phyloP scores from a whole-genome alignment of 495 filamentous ascomycete species.

The Hypoxylon crocopeplum region DNA sequence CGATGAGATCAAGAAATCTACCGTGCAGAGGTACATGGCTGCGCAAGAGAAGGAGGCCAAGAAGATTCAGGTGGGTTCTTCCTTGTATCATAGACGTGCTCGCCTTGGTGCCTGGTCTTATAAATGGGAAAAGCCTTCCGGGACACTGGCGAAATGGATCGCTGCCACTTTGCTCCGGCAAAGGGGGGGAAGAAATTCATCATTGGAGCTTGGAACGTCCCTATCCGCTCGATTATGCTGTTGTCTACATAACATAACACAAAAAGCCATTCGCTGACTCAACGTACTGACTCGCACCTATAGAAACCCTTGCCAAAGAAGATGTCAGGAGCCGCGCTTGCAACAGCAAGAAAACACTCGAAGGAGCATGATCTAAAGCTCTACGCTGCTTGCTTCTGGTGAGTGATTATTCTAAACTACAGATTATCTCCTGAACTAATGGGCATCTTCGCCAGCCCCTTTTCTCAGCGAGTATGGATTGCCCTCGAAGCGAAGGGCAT shows the following conservation, averaged over 20 bases:
- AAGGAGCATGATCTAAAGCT: slow-evolving; percentile 78
- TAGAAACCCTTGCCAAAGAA: slow-evolving; percentile 81
- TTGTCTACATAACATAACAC: not conserved
- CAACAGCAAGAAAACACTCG: slow-evolving; percentile 75
- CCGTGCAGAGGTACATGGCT: slow-evolving; percentile 69
- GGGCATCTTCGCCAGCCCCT: slow-evolving; percentile 49
- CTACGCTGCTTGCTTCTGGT: slow-evolving; percentile 93
- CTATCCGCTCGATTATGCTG: not conserved
- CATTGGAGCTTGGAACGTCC: not conserved
- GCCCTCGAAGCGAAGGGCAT: slow-evolving; percentile 86
- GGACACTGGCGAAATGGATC: too few species aligned
- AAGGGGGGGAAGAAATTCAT: too few species aligned
- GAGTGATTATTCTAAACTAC: slow-evolving; percentile 37
- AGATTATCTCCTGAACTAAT: slow-evolving; percentile 13
- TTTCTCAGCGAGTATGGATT: slow-evolving; percentile 96
- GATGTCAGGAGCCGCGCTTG: slow-evolving; percentile 77
- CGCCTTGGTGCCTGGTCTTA: slow-evolving; percentile 21
- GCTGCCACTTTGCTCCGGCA: too few species aligned
- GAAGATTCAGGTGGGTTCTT: slow-evolving; percentile 67
- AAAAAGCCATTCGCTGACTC: not conserved
- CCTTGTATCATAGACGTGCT: slow-evolving; percentile 31
- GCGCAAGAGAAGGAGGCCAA: slow-evolving; percentile 71
- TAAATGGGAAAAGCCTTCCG: slow-evolving; percentile 21
- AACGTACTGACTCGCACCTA: slow-evolving; percentile 15
- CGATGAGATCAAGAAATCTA: slow-evolving; percentile 87